Evolutionary conservation across 148 eudicot species (phyloP).

Genomic region (Suaeda aralocaspica): DNA sequence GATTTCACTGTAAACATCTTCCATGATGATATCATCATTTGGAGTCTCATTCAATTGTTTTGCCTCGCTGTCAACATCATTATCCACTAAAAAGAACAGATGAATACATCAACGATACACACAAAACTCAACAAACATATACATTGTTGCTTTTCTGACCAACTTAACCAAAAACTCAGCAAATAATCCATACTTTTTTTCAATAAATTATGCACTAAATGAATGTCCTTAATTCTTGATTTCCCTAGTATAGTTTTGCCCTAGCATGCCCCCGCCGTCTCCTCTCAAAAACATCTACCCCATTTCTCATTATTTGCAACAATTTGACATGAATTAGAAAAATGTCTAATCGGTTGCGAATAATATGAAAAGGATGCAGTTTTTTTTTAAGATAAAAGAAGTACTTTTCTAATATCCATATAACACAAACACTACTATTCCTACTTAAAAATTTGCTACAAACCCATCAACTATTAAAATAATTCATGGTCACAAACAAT

Average conservation of each 20-base stretch:
- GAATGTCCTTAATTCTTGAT: not conserved
- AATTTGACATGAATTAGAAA: too few species aligned
- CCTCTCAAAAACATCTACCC: too few species aligned
- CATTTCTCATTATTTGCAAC: too few species aligned
- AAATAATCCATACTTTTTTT: not conserved
- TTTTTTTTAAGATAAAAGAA: not conserved
- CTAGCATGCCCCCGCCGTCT: not conserved
- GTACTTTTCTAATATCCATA: too few species aligned
- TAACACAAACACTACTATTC: too few species aligned
- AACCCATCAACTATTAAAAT: not conserved
- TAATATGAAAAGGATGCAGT: not conserved
- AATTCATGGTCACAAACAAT: not conserved
- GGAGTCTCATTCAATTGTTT: conserved; percentile 28
- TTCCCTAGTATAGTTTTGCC: not conserved
- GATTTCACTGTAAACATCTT: conserved; percentile 18
- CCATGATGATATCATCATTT: conserved; percentile 14
- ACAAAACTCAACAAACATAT: too few species aligned
- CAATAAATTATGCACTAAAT: not conserved
- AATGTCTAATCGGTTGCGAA: not conserved
- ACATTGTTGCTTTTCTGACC: not conserved
- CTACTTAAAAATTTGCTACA: not conserved
- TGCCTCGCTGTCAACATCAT: conserved; percentile 11
- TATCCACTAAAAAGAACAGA: not conserved
- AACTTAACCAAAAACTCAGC: not conserved
- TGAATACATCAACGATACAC: not conserved